Percentiles rank a stretch among this genome's conserved stretches.
Conservation (phyloP, 2,329 filamentous ascomycete species). For the Didymella sp. region DNA sequence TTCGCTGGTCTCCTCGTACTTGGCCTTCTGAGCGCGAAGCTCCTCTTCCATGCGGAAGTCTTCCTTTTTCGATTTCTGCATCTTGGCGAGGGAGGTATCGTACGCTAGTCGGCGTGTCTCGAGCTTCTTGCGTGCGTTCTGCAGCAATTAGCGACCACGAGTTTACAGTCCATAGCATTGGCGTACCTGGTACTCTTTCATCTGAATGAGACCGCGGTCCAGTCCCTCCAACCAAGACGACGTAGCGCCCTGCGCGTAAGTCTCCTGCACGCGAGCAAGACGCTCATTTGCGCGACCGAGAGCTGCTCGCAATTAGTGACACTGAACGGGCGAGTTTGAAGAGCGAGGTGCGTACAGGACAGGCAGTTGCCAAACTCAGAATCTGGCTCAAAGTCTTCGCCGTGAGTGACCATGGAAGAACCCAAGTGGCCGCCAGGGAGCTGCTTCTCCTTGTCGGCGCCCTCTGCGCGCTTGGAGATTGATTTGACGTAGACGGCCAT, state of each 20-base stretch:
- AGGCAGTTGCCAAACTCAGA: slow-evolving; percentile 92
- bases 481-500: slow-evolving; percentile 89
- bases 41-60: slow-evolving; percentile 95
- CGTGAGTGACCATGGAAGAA: slow-evolving; percentile 83
- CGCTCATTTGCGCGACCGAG: slow-evolving; percentile 89
- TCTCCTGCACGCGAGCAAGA: slow-evolving; percentile 83
- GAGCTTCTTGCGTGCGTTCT: slow-evolving; percentile 89
- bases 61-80: slow-evolving; percentile 92
- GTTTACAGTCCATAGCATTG: neutral
- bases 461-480: slow-evolving; percentile 81
- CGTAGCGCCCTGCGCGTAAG: slow-evolving; percentile 78
- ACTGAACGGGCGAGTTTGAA: neutral
- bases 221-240: slow-evolving; percentile 89
- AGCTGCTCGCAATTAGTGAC: slow-evolving; percentile 54
- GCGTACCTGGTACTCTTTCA: slow-evolving; percentile 95
- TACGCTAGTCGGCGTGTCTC: slow-evolving; percentile 88
- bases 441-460: slow-evolving; percentile 86
- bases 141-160: slow-evolving; percentile 23
- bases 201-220: slow-evolving; percentile 86
- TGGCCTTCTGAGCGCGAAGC: slow-evolving; percentile 85
- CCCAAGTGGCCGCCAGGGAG: slow-evolving; percentile 81
- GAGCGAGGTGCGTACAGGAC: slow-evolving; percentile 61
- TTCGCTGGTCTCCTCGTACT: slow-evolving; percentile 94
- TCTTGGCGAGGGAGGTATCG: slow-evolving; percentile 85
- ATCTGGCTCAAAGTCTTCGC: slow-evolving; percentile 89